Conservation (phyloP, 108 stramenopile species). For the Nannochloropsis gaditana region DNA sequence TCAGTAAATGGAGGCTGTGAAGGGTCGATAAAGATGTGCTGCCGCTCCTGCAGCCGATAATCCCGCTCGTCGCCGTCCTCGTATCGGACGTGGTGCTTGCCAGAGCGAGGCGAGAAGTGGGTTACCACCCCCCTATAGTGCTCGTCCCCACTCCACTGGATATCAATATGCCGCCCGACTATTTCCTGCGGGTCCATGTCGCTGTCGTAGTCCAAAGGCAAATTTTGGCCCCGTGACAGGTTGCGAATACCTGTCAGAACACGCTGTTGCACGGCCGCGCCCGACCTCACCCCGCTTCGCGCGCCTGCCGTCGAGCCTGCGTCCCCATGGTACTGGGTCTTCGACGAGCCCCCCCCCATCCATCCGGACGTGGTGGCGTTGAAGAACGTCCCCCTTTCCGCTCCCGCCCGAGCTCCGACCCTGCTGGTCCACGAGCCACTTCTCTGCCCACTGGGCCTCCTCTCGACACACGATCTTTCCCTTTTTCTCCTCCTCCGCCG, state of each 20-base stretch:
- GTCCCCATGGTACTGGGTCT: not conserved
- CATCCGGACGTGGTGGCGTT: not conserved
- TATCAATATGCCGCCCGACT: not conserved
- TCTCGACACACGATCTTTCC: slow-evolving; percentile 5
- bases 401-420: not conserved
- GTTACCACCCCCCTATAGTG: not conserved
- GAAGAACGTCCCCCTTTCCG: not conserved
- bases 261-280: not conserved
- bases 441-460: not conserved
- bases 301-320: not conserved
- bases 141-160: slow-evolving; percentile 9
- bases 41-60: not conserved
- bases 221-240: not conserved
- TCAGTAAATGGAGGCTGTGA: too few relatives aligned
- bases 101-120: not conserved
- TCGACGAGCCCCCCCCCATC: not conserved
- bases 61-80: slow-evolving; percentile 16
- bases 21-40: not conserved
- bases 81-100: not conserved
- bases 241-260: not conserved
- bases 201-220: slow-evolving; percentile 14
- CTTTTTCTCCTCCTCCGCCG: not conserved
- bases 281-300: slow-evolving; percentile 7
- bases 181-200: not conserved
- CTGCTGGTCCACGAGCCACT: not conserved